Conservation (phyloP, 2,329 filamentous ascomycete species). For the Paramyrothecium sp. region DNA sequence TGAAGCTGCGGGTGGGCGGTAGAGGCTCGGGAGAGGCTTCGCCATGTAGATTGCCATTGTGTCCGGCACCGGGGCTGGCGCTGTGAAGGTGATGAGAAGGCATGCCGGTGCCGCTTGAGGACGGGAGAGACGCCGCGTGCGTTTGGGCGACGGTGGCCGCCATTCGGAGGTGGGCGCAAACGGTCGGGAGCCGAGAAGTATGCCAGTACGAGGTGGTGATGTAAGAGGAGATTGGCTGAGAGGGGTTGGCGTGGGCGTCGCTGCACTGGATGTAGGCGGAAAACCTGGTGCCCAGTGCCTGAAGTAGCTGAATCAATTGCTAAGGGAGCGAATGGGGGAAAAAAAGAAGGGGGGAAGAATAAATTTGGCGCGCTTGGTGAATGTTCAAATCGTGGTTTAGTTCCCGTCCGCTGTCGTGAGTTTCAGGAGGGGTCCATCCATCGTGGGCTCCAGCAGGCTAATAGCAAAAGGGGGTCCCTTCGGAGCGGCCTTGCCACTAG, state of each 20-base stretch:
- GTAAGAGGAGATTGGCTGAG: background rate
- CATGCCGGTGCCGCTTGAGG: conserved; percentile 9
- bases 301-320: background rate
- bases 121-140: conserved; percentile 22
- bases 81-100: conserved; percentile 3
- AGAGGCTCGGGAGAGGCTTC: conserved; percentile 11
- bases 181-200: background rate
- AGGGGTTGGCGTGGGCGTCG: too few species aligned
- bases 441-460: background rate
- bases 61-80: conserved; percentile 4
- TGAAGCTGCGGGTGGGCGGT: conserved; percentile 26
- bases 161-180: conserved; percentile 13
- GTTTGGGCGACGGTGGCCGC: conserved; percentile 29
- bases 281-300: too few species aligned
- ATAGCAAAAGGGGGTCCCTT: background rate
- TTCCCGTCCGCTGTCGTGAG: background rate
- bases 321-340: background rate
- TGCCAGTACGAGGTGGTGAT: background rate
- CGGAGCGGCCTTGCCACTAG: background rate
- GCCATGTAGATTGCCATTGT: background rate
- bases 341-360: background rate
- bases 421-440: background rate
- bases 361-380: background rate
- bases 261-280: too few species aligned
- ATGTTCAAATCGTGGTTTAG: background rate